Base-by-base conservation (phyloP, 2,329 filamentous ascomycete species). In the Penicillium sp. region DNA sequence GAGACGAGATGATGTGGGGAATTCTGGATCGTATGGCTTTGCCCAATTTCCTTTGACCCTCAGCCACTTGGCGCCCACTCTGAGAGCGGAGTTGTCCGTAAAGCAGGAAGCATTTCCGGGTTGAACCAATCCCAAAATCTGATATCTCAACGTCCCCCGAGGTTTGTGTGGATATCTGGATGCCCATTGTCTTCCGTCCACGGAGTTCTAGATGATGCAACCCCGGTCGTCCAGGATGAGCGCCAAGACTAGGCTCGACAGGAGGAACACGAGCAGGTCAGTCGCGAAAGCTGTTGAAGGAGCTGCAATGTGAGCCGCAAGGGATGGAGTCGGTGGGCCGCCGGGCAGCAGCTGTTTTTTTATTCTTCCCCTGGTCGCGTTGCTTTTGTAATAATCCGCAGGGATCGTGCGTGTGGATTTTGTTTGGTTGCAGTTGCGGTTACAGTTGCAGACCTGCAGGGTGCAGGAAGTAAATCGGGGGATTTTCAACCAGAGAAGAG, bases 241-340 rank as follows among this genome's bases (percentile, higher is more conserved):
- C 11, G 49, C 49, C 35, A 52, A 54, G 52, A 43, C 35, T 33
- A 30, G 55, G 55, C 57, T 62, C 56, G 52, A 54, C 58, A 46
- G 65, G 55, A 57, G 55, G 52, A 66, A 66, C 62, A 65, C 64
- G 64, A 64, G 61, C 48, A 37, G 19, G 51, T 59, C 57, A 49
- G 61, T 56, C 40, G 57, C 55, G 26, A 37, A 37, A 14, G 35
- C 13, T 37, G 13, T 14, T 22, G 16, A 49, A 30, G 28, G 30
- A 51, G 52, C 51, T 65, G 62, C 65, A 65, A 66, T 66, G 67
- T 68, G 65, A 67, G 66, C 67, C 66, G 67, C 67, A 69, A 69
- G 67, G 67, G 66, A 61, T 60, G 58, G 19, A 2, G 14, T 35
- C 38, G 19, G 57, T 59, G 54, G 57, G 35, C 49, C 40, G 52